Evolutionary conservation across 177 flowering plant genomes (phyloP).

Genomic region (Vitis hybrid): DNA sequence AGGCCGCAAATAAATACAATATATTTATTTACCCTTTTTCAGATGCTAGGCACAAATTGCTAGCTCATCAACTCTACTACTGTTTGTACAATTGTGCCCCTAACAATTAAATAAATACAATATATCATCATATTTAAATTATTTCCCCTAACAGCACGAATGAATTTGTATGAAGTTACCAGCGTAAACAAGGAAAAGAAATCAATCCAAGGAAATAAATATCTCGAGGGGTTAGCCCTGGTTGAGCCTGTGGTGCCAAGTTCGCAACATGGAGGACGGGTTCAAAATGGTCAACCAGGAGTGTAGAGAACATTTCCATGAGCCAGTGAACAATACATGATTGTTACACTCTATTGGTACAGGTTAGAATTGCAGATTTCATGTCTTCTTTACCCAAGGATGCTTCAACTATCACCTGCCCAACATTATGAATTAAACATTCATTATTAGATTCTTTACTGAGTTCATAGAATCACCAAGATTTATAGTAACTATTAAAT

Average conservation of each 20-base stretch:
- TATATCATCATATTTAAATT: no score
- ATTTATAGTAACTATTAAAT: neutral
- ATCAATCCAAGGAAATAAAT: neutral
- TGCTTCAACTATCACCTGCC: conserved; percentile 70
- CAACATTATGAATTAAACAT: conserved; percentile 1
- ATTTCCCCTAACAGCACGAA: no score
- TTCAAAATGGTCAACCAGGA: neutral
- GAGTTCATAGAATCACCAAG: neutral
- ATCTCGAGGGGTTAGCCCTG: neutral
- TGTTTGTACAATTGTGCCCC: no score
- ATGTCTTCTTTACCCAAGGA: conserved; percentile 77
- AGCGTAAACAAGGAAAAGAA: neutral
- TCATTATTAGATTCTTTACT: neutral
- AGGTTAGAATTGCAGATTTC: conserved; percentile 73
- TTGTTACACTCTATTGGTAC: conserved; percentile 76
- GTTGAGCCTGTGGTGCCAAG: neutral
- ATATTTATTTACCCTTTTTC: no score
- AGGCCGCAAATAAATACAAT: no score
- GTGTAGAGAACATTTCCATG: neutral
- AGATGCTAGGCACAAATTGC: no score
- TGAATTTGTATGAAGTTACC: no score
- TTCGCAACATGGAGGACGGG: neutral
- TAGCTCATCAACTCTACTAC: no score
- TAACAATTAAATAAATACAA: no score
- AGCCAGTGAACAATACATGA: neutral